phyloP scores from a whole-genome alignment of 805 yeast genomes.

The Dipodascus geniculatus region DNA sequence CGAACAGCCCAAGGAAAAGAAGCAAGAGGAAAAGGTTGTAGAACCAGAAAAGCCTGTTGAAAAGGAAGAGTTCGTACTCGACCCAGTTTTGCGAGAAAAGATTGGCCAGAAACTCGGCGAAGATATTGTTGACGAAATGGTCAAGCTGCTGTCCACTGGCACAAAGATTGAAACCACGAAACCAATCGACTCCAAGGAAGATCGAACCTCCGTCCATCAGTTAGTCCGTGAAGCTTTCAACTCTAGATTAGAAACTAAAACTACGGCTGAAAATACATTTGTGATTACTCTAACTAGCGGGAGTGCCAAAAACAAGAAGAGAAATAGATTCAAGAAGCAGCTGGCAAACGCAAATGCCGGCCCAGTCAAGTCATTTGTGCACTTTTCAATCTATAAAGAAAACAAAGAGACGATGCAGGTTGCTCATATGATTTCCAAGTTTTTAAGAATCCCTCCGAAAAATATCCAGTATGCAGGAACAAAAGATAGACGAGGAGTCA shows the following conservation, averaged over 20 bases:
- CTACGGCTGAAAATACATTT: constrained; percentile 57
- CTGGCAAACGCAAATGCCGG: constrained; percentile 36
- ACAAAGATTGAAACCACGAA: constrained; percentile 45
- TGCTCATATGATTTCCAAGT: constrained; percentile 58
- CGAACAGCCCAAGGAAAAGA: constrained; percentile 1
- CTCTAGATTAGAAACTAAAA: constrained; percentile 65
- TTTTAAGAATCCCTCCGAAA: constrained; percentile 63
- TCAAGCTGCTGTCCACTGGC: constrained; percentile 43
- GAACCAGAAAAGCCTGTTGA: constrained; percentile 7
- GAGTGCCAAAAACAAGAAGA: constrained; percentile 8
- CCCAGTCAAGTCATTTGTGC: constrained; percentile 52
- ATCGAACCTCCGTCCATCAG: constrained; percentile 72
- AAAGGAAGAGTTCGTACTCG: constrained; percentile 3
- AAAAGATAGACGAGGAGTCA: constrained; percentile 91
- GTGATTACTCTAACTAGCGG: constrained; percentile 44
- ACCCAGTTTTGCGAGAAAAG: constrained; percentile 31
- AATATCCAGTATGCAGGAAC: constrained; percentile 82
- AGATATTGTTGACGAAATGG: constrained; percentile 45
- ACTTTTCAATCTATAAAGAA: constrained; percentile 78
- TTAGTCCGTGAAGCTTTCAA: constrained; percentile 62
- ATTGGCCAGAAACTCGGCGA: constrained; percentile 47
- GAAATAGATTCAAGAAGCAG: constrained; percentile 26
- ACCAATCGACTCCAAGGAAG: constrained; percentile 51
- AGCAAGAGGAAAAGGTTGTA: background rate
- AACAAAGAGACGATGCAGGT: constrained; percentile 97